Percentiles rank a stretch among this genome's conserved stretches.
Conservation (phyloP, 2,329 filamentous ascomycete species). For the Cercospora zeina region DNA sequence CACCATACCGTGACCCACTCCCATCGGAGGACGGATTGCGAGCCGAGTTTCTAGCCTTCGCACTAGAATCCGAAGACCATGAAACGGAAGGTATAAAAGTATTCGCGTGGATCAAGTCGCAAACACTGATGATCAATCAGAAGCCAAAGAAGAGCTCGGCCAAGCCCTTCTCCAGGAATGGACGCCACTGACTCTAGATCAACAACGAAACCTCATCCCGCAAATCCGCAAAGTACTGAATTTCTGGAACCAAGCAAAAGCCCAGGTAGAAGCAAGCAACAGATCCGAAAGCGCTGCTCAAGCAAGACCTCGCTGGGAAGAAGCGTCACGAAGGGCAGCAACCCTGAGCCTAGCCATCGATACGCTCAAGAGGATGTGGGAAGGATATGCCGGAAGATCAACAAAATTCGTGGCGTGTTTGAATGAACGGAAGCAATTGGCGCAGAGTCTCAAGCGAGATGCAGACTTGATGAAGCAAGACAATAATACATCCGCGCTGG, state of each 20-base stretch:
- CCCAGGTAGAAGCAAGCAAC: neutral
- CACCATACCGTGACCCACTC: neutral
- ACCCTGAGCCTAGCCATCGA: neutral
- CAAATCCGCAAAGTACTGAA: neutral
- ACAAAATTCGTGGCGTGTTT: neutral
- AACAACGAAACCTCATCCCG: neutral
- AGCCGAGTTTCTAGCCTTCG: conserved; percentile 2
- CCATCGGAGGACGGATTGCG: neutral
- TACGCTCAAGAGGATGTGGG: conserved; percentile 5
- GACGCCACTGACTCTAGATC: neutral
- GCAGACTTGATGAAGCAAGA: neutral
- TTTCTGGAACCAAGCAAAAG: neutral
- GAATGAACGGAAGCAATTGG: neutral
- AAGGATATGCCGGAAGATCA: neutral
- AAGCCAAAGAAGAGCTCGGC: neutral
- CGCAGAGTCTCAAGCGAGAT: neutral
- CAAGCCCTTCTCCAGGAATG: neutral
- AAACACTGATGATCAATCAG: neutral
- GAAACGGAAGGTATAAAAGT: neutral
- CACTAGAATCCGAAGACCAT: neutral
- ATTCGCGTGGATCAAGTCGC: neutral
- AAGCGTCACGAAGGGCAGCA: neutral
- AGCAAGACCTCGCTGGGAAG: neutral
- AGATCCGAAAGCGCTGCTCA: neutral
- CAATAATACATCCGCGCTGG: neutral